These are phyloP conservation scores for Fusarium phyllophilum DNA, from an alignment of 2,329 filamentous ascomycete genomes.

Conservation along the genomic window DNA sequence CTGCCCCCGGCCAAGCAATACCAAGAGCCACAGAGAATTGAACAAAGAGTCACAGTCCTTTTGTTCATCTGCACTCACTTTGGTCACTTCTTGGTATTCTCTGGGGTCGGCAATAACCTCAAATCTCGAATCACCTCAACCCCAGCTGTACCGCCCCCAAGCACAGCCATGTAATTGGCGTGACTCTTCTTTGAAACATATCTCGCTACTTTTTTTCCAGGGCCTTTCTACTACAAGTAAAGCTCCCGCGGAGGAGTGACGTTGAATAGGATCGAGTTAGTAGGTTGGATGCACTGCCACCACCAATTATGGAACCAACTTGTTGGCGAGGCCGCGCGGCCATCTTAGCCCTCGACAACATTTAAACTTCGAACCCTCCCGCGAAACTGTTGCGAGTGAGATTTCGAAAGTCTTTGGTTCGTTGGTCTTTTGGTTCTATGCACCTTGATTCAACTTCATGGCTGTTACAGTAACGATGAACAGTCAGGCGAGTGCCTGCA, in stretches of 20 bases:
- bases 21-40: background rate
- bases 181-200: background rate
- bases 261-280: slow-evolving; percentile 8
- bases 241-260: slow-evolving; percentile 8
- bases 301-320: slow-evolving; percentile 34
- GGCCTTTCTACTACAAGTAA: background rate
- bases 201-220: background rate
- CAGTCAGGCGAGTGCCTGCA: background rate
- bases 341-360: slow-evolving; percentile 5
- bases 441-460: background rate
- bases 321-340: slow-evolving; percentile 37
- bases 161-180: background rate
- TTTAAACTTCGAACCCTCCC: slow-evolving; percentile 22
- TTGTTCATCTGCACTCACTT: background rate
- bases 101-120: background rate
- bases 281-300: slow-evolving; percentile 33
- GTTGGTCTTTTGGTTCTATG: background rate
- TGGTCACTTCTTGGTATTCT: background rate
- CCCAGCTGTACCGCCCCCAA: background rate
- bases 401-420: background rate
- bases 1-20: background rate
- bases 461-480: background rate
- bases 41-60: background rate
- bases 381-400: background rate
- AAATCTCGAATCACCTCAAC: background rate